A percentile compares a stretch with the other conserved stretches of the same genome.
Conservation (phyloP, 345 rosid species). For the Eucalyptus cladocalyx region DNA sequence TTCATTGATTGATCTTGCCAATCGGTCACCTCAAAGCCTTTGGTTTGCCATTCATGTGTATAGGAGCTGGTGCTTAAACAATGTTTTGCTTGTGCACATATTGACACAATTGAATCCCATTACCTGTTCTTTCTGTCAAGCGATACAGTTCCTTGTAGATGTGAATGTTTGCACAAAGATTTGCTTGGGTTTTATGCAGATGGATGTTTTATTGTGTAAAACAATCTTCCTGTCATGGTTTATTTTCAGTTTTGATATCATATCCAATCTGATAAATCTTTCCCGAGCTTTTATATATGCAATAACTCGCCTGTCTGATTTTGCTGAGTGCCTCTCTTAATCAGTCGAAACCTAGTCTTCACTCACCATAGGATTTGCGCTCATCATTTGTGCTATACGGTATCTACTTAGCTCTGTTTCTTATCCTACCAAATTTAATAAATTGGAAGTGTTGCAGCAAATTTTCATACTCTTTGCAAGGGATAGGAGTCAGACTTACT, state of each 20-base stretch:
- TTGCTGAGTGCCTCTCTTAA: background rate
- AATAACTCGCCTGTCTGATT: background rate
- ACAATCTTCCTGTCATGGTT: background rate
- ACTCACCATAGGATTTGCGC: background rate
- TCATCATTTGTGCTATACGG: background rate
- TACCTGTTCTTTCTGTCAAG: background rate
- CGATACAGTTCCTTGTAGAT: background rate
- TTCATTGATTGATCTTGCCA: background rate
- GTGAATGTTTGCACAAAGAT: background rate
- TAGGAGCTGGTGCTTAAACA: accelerated
- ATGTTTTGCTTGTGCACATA: background rate
- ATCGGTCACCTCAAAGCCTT: accelerated
- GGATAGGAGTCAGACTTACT: background rate
- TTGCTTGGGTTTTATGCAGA: background rate
- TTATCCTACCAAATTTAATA: background rate
- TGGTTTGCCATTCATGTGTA: no score
- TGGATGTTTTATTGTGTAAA: background rate
- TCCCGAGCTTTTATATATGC: background rate
- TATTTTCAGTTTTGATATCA: background rate
- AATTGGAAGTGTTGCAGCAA: background rate
- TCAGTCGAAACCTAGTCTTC: background rate
- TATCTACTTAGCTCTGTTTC: background rate
- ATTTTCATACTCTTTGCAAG: background rate
- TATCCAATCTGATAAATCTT: background rate
- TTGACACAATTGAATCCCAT: background rate